A percentile compares a stretch with the other conserved stretches of the same genome.
Conservation (phyloP, 2,329 filamentous ascomycete species). For the Alternaria panax region DNA sequence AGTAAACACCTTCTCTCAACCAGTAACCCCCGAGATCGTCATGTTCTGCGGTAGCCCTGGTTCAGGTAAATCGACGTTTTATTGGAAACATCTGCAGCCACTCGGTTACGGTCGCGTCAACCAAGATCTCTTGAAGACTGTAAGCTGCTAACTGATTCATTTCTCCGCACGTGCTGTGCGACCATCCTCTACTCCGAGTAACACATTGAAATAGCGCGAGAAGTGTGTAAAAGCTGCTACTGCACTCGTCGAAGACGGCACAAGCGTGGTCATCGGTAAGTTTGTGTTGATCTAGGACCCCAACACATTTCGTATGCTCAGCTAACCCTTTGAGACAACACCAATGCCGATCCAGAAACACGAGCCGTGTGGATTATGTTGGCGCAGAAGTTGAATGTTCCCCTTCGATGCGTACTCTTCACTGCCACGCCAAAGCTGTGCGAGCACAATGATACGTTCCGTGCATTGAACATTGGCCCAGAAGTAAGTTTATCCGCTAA, state of each 20-base stretch:
- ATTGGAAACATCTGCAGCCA: constrained; percentile 77
- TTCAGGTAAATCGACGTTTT: constrained; percentile 91
- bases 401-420: constrained; percentile 87
- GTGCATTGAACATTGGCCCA: constrained; percentile 64
- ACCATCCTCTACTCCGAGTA: constrained; percentile 40
- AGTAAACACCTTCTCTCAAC: constrained; percentile 61
- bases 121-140: constrained; percentile 84
- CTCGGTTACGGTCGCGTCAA: constrained; percentile 86
- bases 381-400: constrained; percentile 72
- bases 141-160: constrained; percentile 46
- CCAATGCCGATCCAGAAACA: constrained; percentile 84
- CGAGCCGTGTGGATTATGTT: constrained; percentile 80
- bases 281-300: constrained; percentile 50
- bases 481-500: constrained; percentile 42
- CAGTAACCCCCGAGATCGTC: constrained; percentile 74
- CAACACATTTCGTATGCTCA: constrained; percentile 19
- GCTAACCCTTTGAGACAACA: constrained; percentile 73
- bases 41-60: constrained; percentile 89
- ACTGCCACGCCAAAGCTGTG: constrained; percentile 72
- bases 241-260: constrained; percentile 68
- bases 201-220: constrained; percentile 58
- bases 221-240: constrained; percentile 75
- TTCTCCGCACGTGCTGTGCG: constrained; percentile 34
- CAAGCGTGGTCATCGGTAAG: constrained; percentile 80
- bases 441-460: constrained; percentile 87